A percentile compares a stretch with the other conserved stretches of the same genome.
Conservation (phyloP, 169 alveolate genomes). For the Cryptosporidium meleagridis region DNA sequence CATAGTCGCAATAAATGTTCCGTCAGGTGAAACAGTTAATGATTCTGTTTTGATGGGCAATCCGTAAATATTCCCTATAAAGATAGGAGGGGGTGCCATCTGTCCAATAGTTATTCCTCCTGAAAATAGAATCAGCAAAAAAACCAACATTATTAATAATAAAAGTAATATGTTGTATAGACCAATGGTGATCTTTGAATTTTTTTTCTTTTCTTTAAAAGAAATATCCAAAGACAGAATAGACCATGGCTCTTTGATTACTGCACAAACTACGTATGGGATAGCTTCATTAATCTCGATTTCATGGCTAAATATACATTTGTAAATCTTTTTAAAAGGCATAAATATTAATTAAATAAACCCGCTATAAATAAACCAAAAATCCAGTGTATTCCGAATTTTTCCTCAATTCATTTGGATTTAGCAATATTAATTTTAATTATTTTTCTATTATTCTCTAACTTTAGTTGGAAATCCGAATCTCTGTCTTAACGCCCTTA, state of each 20-base stretch:
- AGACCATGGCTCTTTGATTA: conserved; percentile 29
- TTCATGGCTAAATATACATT: neutral
- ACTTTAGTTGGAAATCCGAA: conserved; percentile 69
- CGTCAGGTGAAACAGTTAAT: conserved; percentile 40
- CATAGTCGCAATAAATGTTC: conserved; percentile 47
- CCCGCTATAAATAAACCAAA: neutral
- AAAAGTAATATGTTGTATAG: conserved; percentile 32
- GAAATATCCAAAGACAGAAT: conserved; percentile 28
- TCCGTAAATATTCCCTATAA: conserved; percentile 61
- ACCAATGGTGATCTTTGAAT: conserved; percentile 34
- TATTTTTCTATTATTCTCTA: neutral
- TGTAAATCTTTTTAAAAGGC: conserved; percentile 10
- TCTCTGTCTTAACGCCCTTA: conserved; percentile 49
- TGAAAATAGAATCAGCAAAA: conserved; percentile 38
- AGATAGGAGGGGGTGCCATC: conserved; percentile 70
- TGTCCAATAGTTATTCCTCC: conserved; percentile 75
- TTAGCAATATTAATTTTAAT: neutral
- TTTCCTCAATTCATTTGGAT: neutral
- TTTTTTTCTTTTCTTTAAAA: conserved; percentile 34
- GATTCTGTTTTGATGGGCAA: conserved; percentile 54
- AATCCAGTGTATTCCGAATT: neutral
- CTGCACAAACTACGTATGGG: conserved; percentile 41
- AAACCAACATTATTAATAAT: conserved; percentile 51
- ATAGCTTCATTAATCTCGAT: conserved; percentile 22
- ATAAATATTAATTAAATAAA: neutral